Percentiles rank a stretch among this genome's conserved stretches.
phyloP scores from a whole-genome alignment of 2,329 filamentous ascomycete species.

The Monosporascus cannonballus region DNA sequence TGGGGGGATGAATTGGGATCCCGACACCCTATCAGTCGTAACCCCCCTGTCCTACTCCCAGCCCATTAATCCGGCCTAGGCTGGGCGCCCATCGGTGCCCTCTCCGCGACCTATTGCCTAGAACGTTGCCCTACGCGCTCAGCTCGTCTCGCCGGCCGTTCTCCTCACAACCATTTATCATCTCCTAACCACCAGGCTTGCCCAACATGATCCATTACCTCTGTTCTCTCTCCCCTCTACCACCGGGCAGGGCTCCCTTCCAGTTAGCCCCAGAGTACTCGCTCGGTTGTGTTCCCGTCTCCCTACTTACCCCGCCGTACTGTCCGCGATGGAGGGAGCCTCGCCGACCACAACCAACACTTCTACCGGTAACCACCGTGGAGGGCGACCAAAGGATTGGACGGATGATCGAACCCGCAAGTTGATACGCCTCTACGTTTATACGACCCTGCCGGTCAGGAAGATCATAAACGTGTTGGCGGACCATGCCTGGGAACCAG shows the following conservation, averaged over 20 bases:
- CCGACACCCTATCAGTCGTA: not conserved
- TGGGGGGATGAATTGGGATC: not conserved
- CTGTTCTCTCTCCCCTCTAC: not conserved
- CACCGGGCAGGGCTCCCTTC: not conserved
- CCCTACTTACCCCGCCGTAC: not conserved
- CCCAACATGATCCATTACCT: not conserved
- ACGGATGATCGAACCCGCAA: constrained; percentile 45
- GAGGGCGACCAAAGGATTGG: constrained; percentile 52
- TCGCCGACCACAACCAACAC: constrained; percentile 20
- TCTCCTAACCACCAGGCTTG: not conserved
- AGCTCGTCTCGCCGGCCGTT: not conserved
- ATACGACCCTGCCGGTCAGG: constrained; percentile 45
- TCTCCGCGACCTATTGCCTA: not conserved
- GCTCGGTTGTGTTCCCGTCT: not conserved
- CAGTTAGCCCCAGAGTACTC: not conserved
- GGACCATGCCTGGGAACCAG: constrained; percentile 37
- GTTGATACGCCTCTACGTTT: constrained; percentile 50
- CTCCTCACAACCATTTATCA: not conserved
- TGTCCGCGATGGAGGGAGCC: constrained; percentile 17
- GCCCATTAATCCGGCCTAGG: not conserved
- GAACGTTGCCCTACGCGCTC: not conserved
- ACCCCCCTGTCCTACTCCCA: not conserved
- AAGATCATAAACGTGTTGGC: constrained; percentile 45
- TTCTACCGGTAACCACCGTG: constrained; percentile 18
- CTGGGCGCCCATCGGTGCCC: not conserved